Base-by-base conservation (phyloP, 1,284 basidiomycete genomes). In the Cryptococcus sp. region DNA sequence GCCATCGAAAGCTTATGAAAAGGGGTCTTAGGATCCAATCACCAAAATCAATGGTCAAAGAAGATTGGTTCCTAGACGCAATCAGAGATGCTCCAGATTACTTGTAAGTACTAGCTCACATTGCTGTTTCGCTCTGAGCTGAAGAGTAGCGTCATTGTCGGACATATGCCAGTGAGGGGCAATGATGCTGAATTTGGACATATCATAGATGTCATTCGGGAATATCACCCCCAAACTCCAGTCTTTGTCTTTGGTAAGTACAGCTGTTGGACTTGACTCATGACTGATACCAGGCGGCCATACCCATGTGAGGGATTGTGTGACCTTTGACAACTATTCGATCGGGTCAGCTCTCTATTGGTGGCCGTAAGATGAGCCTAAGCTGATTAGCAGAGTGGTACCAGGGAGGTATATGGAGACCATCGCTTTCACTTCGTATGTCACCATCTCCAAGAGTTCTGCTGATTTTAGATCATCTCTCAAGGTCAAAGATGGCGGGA, bases 401-500 rank as follows among this genome's bases (percentile, higher is more conserved):
- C 88, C 86, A 49, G 89, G 89, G 43, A 79, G 87, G 22, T 92
- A 90, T 70, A 86, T 91, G 83, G 89, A 92, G 74, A 91, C 89
- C 5, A 78, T 91, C 52, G 87, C 87, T 78, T 67, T 59, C 77
- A 68, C 74, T 4, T 74, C 73, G 66, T 74, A 45, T 50, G 68
- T 61, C 25, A 23, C 23, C 21, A 46, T 56, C 21, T 28, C 22
- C n/a, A n/a, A n/a, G n/a, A n/a, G n/a, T 36, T 36, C n/a, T 10
- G 10, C 34, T 36, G 34, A 36, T n/a, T 36, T 36, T 10, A 36
- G 34, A 36, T 36, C n/a, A n/a, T 10, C n/a, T 10, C 11, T 10
- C n/a, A n/a, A 36, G 34, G 34, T 36, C 34, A 36, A 36, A 36
- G 10, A 7, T 62, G 14, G 3, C 49, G 16, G 42, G 34, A 16